These are phyloP conservation scores for Epichloe baconii DNA, from an alignment of 2,329 filamentous ascomycete species.

Conservation along the genomic window DNA sequence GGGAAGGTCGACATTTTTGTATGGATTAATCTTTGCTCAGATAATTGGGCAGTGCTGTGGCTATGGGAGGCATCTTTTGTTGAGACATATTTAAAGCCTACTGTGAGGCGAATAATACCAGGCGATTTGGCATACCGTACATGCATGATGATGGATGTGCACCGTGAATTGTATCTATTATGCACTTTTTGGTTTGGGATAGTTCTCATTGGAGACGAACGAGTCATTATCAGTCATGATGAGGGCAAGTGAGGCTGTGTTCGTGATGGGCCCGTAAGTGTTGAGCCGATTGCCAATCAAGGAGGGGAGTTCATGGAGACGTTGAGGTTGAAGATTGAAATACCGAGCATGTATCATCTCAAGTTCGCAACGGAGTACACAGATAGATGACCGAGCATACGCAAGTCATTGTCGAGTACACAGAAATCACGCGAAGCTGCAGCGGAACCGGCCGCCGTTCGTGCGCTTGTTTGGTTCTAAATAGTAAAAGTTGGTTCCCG, in stretches of 20 bases:
- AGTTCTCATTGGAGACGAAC: neutral
- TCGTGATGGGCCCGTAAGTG: too few species aligned
- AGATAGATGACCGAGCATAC: neutral
- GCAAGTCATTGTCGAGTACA: neutral
- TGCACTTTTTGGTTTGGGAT: neutral
- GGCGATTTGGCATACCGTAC: neutral
- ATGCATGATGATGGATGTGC: neutral
- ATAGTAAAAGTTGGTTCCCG: too few species aligned
- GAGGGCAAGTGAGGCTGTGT: too few species aligned
- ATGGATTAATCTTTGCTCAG: conserved; percentile 10
- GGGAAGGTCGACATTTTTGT: conserved; percentile 5
- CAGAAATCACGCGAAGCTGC: too few species aligned
- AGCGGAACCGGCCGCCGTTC: neutral
- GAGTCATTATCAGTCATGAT: too few species aligned
- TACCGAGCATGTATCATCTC: too few species aligned
- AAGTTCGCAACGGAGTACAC: neutral
- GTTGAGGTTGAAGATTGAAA: too few species aligned
- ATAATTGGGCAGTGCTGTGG: neutral
- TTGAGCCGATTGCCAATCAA: too few species aligned
- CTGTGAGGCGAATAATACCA: neutral
- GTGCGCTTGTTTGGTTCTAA: neutral
- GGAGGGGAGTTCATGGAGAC: too few species aligned
- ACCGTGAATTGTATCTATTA: neutral
- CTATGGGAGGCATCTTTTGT: conserved; percentile 1
- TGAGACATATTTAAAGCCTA: neutral